Evolutionary conservation across 805 yeast species (phyloP).

Genomic region (Brettanomyces naardenensis): DNA sequence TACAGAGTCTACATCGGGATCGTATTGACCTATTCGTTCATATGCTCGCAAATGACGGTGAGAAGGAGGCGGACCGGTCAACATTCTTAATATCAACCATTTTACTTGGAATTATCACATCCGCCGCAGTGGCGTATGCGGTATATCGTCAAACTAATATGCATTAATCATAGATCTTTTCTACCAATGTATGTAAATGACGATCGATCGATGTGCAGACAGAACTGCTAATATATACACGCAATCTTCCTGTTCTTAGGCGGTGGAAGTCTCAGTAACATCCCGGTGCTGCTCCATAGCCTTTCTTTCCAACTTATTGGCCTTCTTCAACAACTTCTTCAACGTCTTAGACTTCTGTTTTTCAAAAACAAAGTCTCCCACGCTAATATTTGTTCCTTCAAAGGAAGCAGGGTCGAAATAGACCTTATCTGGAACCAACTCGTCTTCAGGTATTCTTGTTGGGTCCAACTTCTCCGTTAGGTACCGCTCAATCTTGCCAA

Average conservation of each 20-base stretch:
- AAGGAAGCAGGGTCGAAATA: conserved; percentile 50
- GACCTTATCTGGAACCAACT: conserved; percentile 64
- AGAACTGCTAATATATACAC: too few relatives aligned
- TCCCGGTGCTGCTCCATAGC: conserved; percentile 9
- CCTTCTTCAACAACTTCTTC: conserved; percentile 35
- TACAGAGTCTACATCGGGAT: conserved; percentile 38
- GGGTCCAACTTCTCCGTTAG: conserved; percentile 31
- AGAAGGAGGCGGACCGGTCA: too few relatives aligned
- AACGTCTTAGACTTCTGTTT: conserved; percentile 37
- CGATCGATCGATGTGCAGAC: too few relatives aligned
- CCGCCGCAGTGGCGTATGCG: too few relatives aligned
- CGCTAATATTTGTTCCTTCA: conserved; percentile 47
- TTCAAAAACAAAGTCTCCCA: conserved; percentile 43
- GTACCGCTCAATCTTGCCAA: conserved; percentile 31
- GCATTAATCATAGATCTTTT: too few relatives aligned
- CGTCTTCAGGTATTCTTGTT: conserved; percentile 40
- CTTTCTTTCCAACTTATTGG: conserved; percentile 19
- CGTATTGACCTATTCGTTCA: conserved; percentile 70
- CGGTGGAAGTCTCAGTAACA: too few relatives aligned
- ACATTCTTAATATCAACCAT: too few relatives aligned
- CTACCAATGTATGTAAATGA: too few relatives aligned
- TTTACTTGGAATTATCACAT: too few relatives aligned
- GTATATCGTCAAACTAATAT: too few relatives aligned
- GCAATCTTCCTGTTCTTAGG: too few relatives aligned
- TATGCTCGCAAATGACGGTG: too few relatives aligned